Base-by-base conservation (phyloP, 2,329 filamentous ascomycete genomes). In the Diaporthe sp. region DNA sequence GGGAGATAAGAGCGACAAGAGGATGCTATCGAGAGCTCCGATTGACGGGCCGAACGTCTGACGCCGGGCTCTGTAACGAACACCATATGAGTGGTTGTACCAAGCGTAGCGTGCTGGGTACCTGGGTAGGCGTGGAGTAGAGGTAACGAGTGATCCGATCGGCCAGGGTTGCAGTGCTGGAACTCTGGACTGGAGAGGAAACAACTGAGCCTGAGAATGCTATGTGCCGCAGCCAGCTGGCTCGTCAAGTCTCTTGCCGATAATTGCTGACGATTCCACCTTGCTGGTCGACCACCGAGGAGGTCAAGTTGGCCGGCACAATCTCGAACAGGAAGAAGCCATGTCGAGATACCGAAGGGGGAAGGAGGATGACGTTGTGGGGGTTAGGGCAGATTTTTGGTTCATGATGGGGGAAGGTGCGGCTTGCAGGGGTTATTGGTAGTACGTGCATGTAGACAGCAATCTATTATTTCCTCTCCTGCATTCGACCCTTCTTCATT, bases 121-220 rank as follows among this genome's bases (percentile, higher is more conserved):
- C 30, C 30, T 17, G 17, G 55, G 55, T 38, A 35, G 17, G 58
- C 38, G 28, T 35, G 60, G 60, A 66, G 45, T 15, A 38, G 25
- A 66, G 19, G 60, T 66, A 66, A 66, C 60, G 60, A 66, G 60
- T 66, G 60, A 66, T 66, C 25, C 47, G 60, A 66, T 66, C 25
- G 30, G 60, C 40, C 60, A 66, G 12, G 61, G 61, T 52, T 67
- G n/a, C 61, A 67, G 25, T 45, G 58, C 58, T 30, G 58, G 58
- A 42, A 10, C 47, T 52, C 25, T n/a, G 55, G 55, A 58, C 19
- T 58, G 55, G 30, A 15, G 10, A 6, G 2, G 19, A 19, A 10
- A 57, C 15, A 55, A 55, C 3, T 22, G 54, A 35, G 17, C 28
- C 30, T 15, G 54, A 4, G 19, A 33, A 19, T 57, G 54, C 30